Base-by-base conservation (phyloP, 148 eudicot species). In the Vaccinium macrocarpon region DNA sequence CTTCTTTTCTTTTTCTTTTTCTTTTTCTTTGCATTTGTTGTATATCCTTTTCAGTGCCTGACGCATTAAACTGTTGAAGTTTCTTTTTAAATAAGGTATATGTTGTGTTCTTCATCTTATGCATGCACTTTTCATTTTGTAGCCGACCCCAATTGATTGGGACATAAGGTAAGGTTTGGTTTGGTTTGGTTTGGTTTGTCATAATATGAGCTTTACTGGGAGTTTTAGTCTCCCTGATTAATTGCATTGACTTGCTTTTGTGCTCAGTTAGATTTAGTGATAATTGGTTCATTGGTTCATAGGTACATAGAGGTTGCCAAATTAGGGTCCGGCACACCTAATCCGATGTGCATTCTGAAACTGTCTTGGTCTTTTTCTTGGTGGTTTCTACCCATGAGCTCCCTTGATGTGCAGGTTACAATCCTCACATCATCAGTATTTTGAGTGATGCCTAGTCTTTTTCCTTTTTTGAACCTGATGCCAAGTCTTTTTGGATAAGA, bases 351-450 rank as follows among this genome's bases (percentile, higher is more conserved):
- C 9, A 23, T 23, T 2, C 79, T 11, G 50, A 51, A 27, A 51
- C 38, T 15, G 42, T 78, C 4, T 78, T 21, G 59, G 42, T 29
- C 38, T 23, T 52, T 49, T 68, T 68, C n/a, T 25, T 50, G 16
- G 61, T 14, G 25, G 61, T 51, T 78, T 78, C 21, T 78, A 25
- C 80, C 80, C 59, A 23, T 77, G 59, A 4, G 57, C 80, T 77
- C 61, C 80, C 35, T 76, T 11, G 79, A 49, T 76, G 2, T 48
- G 13, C 23, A n/a, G 56, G 29, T 27, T 23, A 78, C 9, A 19
- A 25, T 51, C n/a, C 61, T 78, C 52, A 8, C 16, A 32, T 61
- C 80, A 14, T 52, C 50, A 72, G 6, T 5, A 2, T 55, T 14
- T 55, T 14, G 57, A 55, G 38, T 23, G 14, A 27, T 42, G 53